These are phyloP conservation scores for Phytophthora tubulina DNA, from an alignment of 352 stramenopile genomes.

Conservation along the genomic window DNA sequence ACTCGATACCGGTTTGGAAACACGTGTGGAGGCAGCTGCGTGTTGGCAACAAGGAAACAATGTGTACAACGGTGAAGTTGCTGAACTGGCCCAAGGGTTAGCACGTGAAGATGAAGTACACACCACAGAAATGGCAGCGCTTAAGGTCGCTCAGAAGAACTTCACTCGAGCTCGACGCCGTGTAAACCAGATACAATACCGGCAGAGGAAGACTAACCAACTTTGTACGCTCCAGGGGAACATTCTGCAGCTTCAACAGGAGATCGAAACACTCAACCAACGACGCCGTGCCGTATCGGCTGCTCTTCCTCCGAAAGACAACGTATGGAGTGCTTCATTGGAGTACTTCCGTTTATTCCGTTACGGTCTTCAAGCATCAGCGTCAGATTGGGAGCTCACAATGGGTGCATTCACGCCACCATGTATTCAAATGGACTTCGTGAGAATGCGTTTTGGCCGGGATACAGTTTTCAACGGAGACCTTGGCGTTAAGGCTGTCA, in stretches of 20 bases:
- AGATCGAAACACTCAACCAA: conserved; percentile 27
- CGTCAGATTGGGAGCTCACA: too few relatives aligned
- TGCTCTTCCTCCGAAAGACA: conserved; percentile 12
- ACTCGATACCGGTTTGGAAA: too few relatives aligned
- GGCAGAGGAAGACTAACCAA: conserved; percentile 35
- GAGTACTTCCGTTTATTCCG: conserved; percentile 41
- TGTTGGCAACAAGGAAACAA: too few relatives aligned
- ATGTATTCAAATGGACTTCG: conserved; percentile 21
- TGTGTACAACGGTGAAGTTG: too few relatives aligned
- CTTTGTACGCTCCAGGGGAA: conserved; percentile 7
- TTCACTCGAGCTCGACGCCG: too few relatives aligned
- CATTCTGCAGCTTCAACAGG: conserved; percentile 2
- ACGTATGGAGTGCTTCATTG: conserved; percentile 25
- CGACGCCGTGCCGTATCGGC: conserved; percentile 11
- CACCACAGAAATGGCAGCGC: too few relatives aligned
- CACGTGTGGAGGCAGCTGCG: too few relatives aligned
- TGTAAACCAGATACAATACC: conserved; percentile 37
- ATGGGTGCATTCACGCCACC: too few relatives aligned
- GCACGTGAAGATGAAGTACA: too few relatives aligned
- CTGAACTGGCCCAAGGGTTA: too few relatives aligned
- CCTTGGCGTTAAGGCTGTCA: conserved; percentile 8
- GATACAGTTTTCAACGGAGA: conserved; percentile 21
- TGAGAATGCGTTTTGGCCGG: conserved; percentile 17
- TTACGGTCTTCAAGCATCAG: conserved; percentile 9
- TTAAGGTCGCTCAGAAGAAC: too few relatives aligned